Evolutionary conservation across 179 eudicot species (phyloP).

Genomic region (Heliamphora ciliata): DNA sequence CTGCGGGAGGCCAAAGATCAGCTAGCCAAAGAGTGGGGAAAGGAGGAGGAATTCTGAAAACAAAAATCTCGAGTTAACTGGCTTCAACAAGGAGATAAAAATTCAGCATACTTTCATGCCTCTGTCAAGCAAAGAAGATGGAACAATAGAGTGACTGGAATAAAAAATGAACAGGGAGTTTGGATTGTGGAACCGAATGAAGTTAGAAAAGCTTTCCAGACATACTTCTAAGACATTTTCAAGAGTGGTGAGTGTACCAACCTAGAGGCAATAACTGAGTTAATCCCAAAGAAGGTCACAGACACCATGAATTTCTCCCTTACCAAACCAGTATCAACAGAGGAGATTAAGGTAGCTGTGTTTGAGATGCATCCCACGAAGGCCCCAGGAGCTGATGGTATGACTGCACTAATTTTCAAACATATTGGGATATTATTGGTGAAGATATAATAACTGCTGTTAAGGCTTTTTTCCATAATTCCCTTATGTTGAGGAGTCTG

Average conservation of each 20-base stretch:
- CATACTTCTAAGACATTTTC: background rate
- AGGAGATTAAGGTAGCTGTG: background rate
- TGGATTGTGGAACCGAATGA: background rate
- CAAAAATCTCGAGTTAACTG: background rate
- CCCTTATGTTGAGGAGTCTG: background rate
- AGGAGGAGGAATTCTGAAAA: background rate
- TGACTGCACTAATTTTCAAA: background rate
- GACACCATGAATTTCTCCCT: background rate
- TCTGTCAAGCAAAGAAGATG: background rate
- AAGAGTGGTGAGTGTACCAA: too few species aligned
- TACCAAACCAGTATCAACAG: background rate
- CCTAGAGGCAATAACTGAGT: background rate
- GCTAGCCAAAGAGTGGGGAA: background rate
- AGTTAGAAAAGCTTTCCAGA: background rate
- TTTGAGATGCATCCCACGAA: background rate
- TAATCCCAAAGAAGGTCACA: background rate
- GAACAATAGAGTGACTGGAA: background rate
- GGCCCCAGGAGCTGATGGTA: background rate
- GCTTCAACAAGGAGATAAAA: background rate
- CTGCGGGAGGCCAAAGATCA: background rate
- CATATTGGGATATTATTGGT: background rate
- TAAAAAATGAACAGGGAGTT: background rate
- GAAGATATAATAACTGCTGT: background rate
- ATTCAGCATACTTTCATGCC: background rate
- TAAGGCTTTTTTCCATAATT: background rate